These are phyloP conservation scores for Diaporthe eres DNA, from an alignment of 2,329 filamentous ascomycete genomes.

Conservation along the genomic window DNA sequence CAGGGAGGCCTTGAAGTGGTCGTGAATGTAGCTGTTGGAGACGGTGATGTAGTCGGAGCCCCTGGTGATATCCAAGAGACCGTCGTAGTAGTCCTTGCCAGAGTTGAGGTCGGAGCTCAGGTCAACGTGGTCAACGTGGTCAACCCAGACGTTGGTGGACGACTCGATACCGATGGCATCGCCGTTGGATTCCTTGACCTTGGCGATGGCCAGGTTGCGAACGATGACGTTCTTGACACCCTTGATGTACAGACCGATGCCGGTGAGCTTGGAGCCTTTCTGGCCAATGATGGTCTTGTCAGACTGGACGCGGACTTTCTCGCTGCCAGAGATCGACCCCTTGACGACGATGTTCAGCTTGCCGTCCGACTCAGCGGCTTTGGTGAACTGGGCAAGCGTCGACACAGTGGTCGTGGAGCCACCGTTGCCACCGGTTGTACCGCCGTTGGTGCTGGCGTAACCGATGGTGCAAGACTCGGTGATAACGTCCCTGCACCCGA, in stretches of 20 bases:
- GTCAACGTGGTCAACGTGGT: constrained; percentile 68
- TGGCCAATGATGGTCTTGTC: constrained; percentile 60
- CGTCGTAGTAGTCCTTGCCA: constrained; percentile 71
- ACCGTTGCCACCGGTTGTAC: constrained; percentile 63
- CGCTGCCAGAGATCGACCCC: constrained; percentile 54
- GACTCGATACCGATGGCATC: constrained; percentile 57
- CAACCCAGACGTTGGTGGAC: constrained; percentile 63
- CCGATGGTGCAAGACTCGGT: constrained; percentile 51
- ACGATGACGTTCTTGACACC: constrained; percentile 61
- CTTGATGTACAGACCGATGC: constrained; percentile 59
- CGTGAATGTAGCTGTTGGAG: constrained; percentile 51
- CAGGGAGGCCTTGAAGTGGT: constrained; percentile 73
- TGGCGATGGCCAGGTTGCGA: constrained; percentile 60
- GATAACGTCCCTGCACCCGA: background rate
- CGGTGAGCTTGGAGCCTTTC: constrained; percentile 44
- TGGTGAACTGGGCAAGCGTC: constrained; percentile 60
- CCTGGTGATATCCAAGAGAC: constrained; percentile 67
- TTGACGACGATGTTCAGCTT: constrained; percentile 52
- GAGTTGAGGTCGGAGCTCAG: constrained; percentile 64
- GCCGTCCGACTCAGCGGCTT: constrained; percentile 58
- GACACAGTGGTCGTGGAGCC: constrained; percentile 63
- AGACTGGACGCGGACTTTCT: constrained; percentile 57
- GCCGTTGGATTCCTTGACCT: constrained; percentile 52
- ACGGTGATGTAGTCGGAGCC: constrained; percentile 63
- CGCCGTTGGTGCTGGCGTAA: constrained; percentile 62